A percentile compares a stretch with the other conserved stretches of the same genome.
Evolutionary conservation across 228 moss, liverwort and hornwort genomes (phyloP).

Genomic region (Sphagnum fallax): DNA sequence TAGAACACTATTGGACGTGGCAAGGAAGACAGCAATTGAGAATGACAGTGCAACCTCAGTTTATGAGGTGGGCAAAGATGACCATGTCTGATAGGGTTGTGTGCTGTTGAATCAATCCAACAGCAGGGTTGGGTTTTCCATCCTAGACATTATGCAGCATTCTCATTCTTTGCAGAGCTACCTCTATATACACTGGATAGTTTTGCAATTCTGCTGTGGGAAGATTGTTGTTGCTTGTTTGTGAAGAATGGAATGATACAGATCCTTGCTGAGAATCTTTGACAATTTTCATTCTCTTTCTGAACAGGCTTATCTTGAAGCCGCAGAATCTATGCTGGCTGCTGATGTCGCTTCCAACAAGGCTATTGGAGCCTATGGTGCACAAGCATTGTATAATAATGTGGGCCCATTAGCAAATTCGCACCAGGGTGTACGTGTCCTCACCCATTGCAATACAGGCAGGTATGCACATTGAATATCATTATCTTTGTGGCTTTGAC

Average conservation of each 20-base stretch:
- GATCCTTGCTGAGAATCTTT: not conserved
- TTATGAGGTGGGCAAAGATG: constrained; percentile 27
- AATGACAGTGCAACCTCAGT: constrained; percentile 29
- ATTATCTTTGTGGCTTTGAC: too few relatives aligned
- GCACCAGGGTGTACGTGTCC: constrained; percentile 45
- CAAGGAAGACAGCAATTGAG: constrained; percentile 20
- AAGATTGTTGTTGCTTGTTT: too few relatives aligned
- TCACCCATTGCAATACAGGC: constrained; percentile 94
- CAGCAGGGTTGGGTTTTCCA: too few relatives aligned
- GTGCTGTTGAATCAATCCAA: not conserved
- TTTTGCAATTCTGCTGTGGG: too few relatives aligned
- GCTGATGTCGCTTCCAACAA: constrained; percentile 70
- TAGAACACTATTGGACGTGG: constrained; percentile 35
- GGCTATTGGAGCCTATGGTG: constrained; percentile 75
- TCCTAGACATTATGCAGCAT: too few relatives aligned
- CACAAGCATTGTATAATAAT: constrained; percentile 33
- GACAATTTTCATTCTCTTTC: not conserved
- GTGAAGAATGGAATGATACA: too few relatives aligned
- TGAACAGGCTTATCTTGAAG: constrained; percentile 34
- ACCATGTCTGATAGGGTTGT: not conserved
- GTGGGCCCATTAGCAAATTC: constrained; percentile 11
- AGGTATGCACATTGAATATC: constrained; percentile 5
- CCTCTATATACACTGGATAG: too few relatives aligned
- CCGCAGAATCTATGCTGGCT: constrained; percentile 64
- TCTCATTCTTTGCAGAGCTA: too few relatives aligned